Conservation (phyloP, 495 filamentous ascomycete genomes). For the Penicillium fimorum region DNA sequence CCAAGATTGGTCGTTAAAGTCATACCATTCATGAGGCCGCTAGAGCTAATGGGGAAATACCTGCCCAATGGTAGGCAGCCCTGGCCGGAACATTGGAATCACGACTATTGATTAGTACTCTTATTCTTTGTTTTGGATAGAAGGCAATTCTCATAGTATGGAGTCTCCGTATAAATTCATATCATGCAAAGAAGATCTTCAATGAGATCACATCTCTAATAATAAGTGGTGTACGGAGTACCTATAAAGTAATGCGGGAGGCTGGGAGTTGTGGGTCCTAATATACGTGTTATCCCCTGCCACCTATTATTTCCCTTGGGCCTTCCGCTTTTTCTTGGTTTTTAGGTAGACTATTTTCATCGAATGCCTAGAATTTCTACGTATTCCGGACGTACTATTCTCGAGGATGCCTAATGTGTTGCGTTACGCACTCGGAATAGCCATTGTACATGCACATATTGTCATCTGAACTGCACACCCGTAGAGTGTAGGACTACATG, state of each 20-base stretch:
- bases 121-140: background rate
- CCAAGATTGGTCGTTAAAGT: background rate
- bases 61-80: background rate
- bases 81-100: background rate
- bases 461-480: background rate
- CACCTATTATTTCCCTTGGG: slow-evolving; percentile 4
- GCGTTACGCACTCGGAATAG: background rate
- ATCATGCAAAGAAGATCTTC: background rate
- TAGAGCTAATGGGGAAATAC: background rate
- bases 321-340: slow-evolving; percentile 9
- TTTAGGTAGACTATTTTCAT: background rate
- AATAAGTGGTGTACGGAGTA: background rate
- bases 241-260: background rate
- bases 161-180: no score
- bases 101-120: background rate
- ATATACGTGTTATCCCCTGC: background rate
- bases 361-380: background rate
- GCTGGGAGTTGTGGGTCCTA: slow-evolving; percentile 3
- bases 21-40: background rate
- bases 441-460: background rate
- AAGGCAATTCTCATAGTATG: background rate
- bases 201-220: slow-evolving; percentile 5
- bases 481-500: background rate
- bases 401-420: background rate
- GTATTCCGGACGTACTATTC: background rate